phyloP scores from a whole-genome alignment of 129 eudicot genomes.

The Tanacetum coccineum region DNA sequence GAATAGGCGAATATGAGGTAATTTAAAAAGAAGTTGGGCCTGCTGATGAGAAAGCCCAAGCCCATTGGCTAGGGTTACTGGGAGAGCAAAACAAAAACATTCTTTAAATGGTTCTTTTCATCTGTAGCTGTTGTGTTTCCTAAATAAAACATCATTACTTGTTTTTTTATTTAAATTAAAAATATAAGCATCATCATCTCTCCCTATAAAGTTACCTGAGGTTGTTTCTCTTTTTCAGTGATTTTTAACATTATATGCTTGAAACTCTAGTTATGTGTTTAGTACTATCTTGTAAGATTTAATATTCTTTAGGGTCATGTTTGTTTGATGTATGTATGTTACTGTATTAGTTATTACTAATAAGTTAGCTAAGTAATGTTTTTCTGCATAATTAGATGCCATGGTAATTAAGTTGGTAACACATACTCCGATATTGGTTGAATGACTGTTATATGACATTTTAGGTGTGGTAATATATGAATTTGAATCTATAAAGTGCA shows the following conservation, averaged over 20 bases:
- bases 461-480: too few species aligned
- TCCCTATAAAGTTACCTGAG: slow-evolving; percentile 12
- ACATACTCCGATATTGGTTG: too few species aligned
- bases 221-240: not conserved
- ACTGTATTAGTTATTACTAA: not conserved
- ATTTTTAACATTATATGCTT: not conserved
- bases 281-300: slow-evolving; percentile 1
- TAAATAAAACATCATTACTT: not conserved
- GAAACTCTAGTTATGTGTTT: not conserved
- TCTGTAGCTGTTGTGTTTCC: too few species aligned
- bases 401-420: too few species aligned
- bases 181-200: not conserved
- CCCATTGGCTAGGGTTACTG: slow-evolving; percentile 26
- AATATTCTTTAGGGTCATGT: not conserved
- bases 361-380: not conserved
- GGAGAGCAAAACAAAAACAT: not conserved
- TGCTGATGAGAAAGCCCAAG: slow-evolving; percentile 8
- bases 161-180: too few species aligned
- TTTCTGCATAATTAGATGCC: not conserved
- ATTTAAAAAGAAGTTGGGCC: not conserved
- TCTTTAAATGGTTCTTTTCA: too few species aligned
- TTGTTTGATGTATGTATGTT: not conserved
- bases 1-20: too few species aligned
- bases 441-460: too few species aligned
- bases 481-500: too few species aligned